These are phyloP conservation scores for Psilocybe sp. DNA, from an alignment of 768 basidiomycete species.

Conservation along the genomic window DNA sequence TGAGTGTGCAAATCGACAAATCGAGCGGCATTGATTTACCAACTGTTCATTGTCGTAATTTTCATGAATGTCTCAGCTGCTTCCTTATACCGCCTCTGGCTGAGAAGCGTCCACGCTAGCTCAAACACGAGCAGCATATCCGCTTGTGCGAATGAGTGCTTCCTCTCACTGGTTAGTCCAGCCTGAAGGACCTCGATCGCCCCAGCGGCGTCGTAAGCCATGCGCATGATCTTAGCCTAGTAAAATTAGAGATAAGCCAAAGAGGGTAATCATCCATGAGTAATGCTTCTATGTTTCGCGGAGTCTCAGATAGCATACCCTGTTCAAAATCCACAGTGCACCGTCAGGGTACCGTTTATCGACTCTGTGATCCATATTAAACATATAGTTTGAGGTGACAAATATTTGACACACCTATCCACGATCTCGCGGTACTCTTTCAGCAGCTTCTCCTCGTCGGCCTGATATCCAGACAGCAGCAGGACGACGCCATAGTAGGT, in stretches of 20 bases:
- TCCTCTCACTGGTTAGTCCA: constrained; percentile 52
- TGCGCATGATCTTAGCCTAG: constrained; percentile 74
- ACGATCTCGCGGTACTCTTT: constrained; percentile 64
- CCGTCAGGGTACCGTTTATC: constrained; percentile 61
- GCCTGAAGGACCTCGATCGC: constrained; percentile 62
- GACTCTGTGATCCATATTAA: constrained; percentile 32
- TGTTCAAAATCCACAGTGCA: constrained; percentile 71
- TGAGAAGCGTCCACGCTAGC: constrained; percentile 72
- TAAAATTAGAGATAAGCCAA: too few relatives aligned
- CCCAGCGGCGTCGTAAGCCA: constrained; percentile 60
- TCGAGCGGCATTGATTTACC: constrained; percentile 37
- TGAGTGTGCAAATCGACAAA: neutral
- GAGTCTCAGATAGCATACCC: constrained; percentile 37
- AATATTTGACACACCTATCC: constrained; percentile 44
- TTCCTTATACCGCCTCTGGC: constrained; percentile 62
- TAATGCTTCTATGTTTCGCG: neutral
- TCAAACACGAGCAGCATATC: constrained; percentile 78
- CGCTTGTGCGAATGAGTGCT: constrained; percentile 63
- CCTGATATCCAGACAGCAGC: constrained; percentile 71
- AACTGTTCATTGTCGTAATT: constrained; percentile 66
- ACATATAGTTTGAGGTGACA: neutral
- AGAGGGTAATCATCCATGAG: too few relatives aligned
- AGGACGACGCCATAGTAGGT: constrained; percentile 75
- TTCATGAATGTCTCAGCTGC: constrained; percentile 64
- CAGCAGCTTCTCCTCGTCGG: constrained; percentile 63